phyloP scores from a whole-genome alignment of 2,329 filamentous ascomycete genomes.

The Chrysosporium queenslandicum region DNA sequence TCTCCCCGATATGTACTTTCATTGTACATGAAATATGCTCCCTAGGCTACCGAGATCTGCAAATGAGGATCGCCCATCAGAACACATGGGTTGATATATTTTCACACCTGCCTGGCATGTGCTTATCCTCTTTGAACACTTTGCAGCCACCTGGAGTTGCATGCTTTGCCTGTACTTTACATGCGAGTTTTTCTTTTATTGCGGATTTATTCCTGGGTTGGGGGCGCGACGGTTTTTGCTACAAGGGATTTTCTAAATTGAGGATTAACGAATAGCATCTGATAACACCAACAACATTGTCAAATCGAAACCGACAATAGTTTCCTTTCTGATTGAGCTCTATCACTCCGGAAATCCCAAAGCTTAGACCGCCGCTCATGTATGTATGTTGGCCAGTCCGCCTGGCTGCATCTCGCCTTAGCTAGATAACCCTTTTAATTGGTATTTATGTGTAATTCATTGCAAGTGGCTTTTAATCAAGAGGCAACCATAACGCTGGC shows the following conservation, averaged over 20 bases:
- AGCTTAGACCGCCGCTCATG: neutral
- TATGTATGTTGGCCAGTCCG: neutral
- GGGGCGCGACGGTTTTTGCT: slow-evolving; percentile 1
- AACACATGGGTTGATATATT: neutral
- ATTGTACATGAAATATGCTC: slow-evolving; percentile 7
- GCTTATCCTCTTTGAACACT: neutral
- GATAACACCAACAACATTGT: neutral
- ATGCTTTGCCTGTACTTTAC: slow-evolving; percentile 10
- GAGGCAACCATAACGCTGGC: no score
- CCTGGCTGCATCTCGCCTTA: neutral
- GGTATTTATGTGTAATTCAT: neutral
- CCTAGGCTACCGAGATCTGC: neutral
- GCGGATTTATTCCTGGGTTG: neutral
- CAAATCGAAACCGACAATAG: neutral
- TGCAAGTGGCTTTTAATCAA: no score
- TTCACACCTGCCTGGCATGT: neutral
- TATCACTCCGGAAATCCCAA: neutral
- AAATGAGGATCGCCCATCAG: neutral
- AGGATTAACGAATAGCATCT: slow-evolving; percentile 9
- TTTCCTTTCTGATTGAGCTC: neutral
- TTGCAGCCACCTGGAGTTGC: slow-evolving; percentile 3
- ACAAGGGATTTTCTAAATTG: slow-evolving; percentile 7
- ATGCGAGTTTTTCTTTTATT: neutral
- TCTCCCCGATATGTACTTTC: neutral
- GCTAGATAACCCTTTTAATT: neutral